A percentile compares a stretch with the other conserved stretches of the same genome.
Conservation (phyloP, 768 basidiomycete genomes). For the Suillus variegatus region DNA sequence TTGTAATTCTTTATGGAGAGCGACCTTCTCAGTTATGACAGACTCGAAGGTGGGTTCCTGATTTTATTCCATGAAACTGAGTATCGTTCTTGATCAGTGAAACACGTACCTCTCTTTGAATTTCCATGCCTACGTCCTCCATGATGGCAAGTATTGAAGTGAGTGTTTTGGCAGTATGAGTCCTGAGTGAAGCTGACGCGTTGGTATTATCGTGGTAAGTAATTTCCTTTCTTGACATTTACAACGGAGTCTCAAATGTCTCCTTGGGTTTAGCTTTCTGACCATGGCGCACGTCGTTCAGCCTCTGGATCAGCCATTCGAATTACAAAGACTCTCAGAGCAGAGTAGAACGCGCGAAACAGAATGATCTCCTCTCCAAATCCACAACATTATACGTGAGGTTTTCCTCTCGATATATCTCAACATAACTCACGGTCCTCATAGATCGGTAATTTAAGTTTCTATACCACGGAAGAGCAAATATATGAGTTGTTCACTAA, state of each 20-base stretch:
- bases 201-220: constrained; percentile 31
- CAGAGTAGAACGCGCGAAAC: constrained; percentile 74
- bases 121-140: constrained; percentile 90
- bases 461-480: constrained; percentile 95
- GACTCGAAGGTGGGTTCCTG: constrained; percentile 92
- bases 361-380: constrained; percentile 78
- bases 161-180: constrained; percentile 12
- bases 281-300: constrained; percentile 85
- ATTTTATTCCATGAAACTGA: constrained; percentile 9
- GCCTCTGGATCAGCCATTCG: constrained; percentile 88
- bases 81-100: neutral
- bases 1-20: constrained; percentile 83
- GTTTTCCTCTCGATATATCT: constrained; percentile 33
- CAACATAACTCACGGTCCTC: constrained; percentile 15
- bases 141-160: constrained; percentile 42
- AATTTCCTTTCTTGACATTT: constrained; percentile 24
- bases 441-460: constrained; percentile 90
- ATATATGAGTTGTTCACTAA: constrained; percentile 93
- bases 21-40: constrained; percentile 85
- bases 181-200: constrained; percentile 26
- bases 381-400: constrained; percentile 89
- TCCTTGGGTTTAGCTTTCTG: constrained; percentile 6
- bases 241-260: neutral
- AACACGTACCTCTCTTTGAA: constrained; percentile 71
- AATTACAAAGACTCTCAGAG: constrained; percentile 96